Base-by-base conservation (phyloP, 192 early-diverging fungal species). In the Coemansia sp. region DNA sequence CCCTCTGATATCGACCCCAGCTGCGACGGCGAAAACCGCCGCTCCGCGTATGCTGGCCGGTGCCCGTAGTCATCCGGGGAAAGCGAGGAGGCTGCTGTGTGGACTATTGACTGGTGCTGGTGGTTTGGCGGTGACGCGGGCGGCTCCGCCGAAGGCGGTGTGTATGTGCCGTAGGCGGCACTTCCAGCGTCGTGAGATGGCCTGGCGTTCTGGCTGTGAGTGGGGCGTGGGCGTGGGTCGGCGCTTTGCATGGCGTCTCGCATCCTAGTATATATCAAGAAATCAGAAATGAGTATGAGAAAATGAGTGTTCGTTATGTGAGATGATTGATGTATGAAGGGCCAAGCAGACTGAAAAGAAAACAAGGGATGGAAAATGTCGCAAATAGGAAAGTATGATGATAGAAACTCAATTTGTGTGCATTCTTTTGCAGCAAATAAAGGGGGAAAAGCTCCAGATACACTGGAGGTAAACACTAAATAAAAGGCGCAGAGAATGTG, bases 1-100 rank as follows among this genome's bases (percentile, higher is more conserved):
- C 54, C 38, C 41, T 78, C 76, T 1, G 71, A 63, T 19, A 78
- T 78, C 10, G 76, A 55, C 25, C 72, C 70, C 38, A 78, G 67
- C 13, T 68, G 64, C 12, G 65, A 14, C 42, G 54, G 6, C 6
- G 53, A 12, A 8, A 39, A 56, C 17, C 20, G 63, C 20, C 64
- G 46, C 32, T 65, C 44, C 10, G 70, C 25, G 37, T 45, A 59
- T 37, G 45, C 38, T 4, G 46, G 19, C 16, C 22, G 42, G 39
- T 10, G 62, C 44, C 37, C 14, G 61, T 48, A 48, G 11, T 63
- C 61, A n/a, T 45, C 46, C 10, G 61, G 57, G 57, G 12, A 32
- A 9, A 59, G 39, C 16, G 57, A 59, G 51, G 20, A 32, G 32
- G 32, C 32, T 48, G 46, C 13, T 38, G 57, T 59, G 38, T 16